Base-by-base conservation (phyloP, 805 yeast species). In the Metschnikowia borealis region DNA sequence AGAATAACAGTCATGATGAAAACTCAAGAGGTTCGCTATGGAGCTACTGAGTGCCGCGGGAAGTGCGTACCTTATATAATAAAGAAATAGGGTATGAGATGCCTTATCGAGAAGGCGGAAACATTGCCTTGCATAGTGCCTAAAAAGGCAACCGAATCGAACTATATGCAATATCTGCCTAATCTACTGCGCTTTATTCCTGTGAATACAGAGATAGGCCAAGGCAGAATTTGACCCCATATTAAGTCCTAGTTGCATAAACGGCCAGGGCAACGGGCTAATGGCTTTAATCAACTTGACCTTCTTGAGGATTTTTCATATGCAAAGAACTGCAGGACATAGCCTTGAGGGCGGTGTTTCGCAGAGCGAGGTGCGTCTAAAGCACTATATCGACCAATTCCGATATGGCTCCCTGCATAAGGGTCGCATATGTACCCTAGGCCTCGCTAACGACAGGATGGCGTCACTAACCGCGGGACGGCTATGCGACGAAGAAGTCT, bases 1-100 rank as follows among this genome's bases (percentile, higher is more conserved):
- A 54, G 46, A 26, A 51, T 47, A 18, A 46, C 50, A 6, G 8
- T 36, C 53, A 49, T 44, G 38, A 5, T 15, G 8, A 15, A 15
- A 34, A 43, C 14, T 8, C 2, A 13, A 8, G 2, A 14, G 2
- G 10, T 2, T 7, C 5, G 5, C 23, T 33, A 10, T 13, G 14
- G 13, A 4, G 8, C 18, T 8, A 21, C 5, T 10, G 31, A 23
- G 3, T 8, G 5, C 14, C 31, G 34, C 29, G n/a, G 18, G 20
- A 21, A 41, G n/a, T 33, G 45, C 18, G 32, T 32, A 10, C 2
- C 15, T 42, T 42, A 42, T 33, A 42, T 33, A 42, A 13, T 8
- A 2, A 10, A 4, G 8, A 20, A 21, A 20, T 20, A 17, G 11
- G 38, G 32, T 17, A 33, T 14, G 20, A 33, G 45, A 42, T 42